phyloP scores from a whole-genome alignment of 2,329 filamentous ascomycete genomes.

The Thermomyces lanuginosus region DNA sequence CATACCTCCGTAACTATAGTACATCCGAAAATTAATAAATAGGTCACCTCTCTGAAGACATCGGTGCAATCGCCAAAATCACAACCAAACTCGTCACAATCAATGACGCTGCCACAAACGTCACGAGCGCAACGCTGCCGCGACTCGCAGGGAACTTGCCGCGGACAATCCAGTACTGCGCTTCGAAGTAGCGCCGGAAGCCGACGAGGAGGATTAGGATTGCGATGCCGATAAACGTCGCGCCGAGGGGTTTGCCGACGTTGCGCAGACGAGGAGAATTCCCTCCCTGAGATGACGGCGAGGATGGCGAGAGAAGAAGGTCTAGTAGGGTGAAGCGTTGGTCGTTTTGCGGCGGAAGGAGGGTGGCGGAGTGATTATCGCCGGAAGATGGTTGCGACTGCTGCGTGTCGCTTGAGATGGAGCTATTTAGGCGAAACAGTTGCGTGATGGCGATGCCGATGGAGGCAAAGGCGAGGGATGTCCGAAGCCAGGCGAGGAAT shows the following conservation, averaged over 20 bases:
- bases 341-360: neutral
- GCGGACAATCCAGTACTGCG: constrained; percentile 49
- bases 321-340: constrained; percentile 3
- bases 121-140: constrained; percentile 44
- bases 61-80: constrained; percentile 39
- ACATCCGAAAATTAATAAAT: neutral
- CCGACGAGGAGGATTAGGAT: constrained; percentile 46
- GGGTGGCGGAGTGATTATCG: neutral
- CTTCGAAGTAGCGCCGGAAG: constrained; percentile 50
- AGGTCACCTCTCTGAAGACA: constrained; percentile 15
- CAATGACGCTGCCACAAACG: constrained; percentile 37
- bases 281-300: neutral
- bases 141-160: constrained; percentile 50
- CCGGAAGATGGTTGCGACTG: neutral
- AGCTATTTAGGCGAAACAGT: constrained; percentile 47
- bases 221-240: constrained; percentile 46
- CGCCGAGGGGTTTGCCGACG: constrained; percentile 45
- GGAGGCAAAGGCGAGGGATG: constrained; percentile 47
- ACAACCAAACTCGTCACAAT: constrained; percentile 45
- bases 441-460: constrained; percentile 52
- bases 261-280: constrained; percentile 25
- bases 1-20: neutral
- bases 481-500: constrained; percentile 53
- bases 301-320: constrained; percentile 4
- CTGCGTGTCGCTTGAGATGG: constrained; percentile 9